A percentile compares a stretch with the other conserved stretches of the same genome.
Evolutionary conservation across 257 asterid genomes (phyloP).

Genomic region (Przewalskia tangutica): DNA sequence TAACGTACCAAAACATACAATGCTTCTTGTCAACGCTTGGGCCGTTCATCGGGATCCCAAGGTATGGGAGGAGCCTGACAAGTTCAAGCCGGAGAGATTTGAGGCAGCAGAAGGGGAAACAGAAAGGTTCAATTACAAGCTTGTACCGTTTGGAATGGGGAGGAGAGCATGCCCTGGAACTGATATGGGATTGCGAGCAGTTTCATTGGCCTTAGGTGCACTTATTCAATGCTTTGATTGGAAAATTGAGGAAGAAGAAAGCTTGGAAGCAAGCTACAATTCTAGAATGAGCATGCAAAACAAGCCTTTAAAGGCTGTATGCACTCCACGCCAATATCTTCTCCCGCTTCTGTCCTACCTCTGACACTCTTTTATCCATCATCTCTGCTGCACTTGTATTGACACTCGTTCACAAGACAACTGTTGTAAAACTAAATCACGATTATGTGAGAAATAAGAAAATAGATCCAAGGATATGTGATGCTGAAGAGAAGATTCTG

Average conservation of each 20-base stretch:
- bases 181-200: constrained; percentile 29
- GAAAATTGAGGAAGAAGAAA: constrained; percentile 15
- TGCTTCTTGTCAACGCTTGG: constrained; percentile 39
- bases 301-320: constrained; percentile 33
- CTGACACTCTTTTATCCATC: neutral
- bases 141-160: constrained; percentile 37
- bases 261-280: constrained; percentile 13
- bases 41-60: constrained; percentile 50
- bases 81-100: constrained; percentile 42
- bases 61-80: constrained; percentile 1
- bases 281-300: constrained; percentile 13
- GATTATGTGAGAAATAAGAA: neutral
- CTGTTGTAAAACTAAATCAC: neutral
- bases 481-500: neutral
- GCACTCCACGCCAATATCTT: constrained; percentile 18
- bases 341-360: constrained; percentile 21
- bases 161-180: constrained; percentile 25
- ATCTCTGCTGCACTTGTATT: neutral
- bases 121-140: constrained; percentile 19
- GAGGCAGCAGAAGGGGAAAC: constrained; percentile 13
- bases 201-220: constrained; percentile 36
- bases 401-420: neutral
- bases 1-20: constrained; percentile 27
- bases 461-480: neutral
- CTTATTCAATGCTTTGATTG: constrained; percentile 46